A percentile compares a stretch with the other conserved stretches of the same genome.
Evolutionary conservation across 169 alveolate species (phyloP).

Genomic region (Plasmodium coatneyi): DNA sequence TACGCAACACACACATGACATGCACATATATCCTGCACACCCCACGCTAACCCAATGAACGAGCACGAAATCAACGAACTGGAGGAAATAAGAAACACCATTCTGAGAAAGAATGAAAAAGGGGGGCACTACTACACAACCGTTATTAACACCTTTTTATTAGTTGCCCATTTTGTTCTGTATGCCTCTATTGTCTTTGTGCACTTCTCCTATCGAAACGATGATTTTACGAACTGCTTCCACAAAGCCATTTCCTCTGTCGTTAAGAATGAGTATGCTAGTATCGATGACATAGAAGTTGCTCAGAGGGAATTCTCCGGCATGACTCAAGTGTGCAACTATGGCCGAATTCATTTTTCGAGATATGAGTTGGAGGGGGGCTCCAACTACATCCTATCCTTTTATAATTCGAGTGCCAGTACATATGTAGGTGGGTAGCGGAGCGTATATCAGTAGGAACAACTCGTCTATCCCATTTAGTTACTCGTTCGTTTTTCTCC

Average conservation of each 20-base stretch:
- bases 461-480: not conserved
- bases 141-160: slow-evolving; percentile 5
- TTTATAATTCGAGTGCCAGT: not conserved
- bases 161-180: slow-evolving; percentile 31
- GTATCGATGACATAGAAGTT: not conserved
- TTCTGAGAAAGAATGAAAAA: not conserved
- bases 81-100: slow-evolving; percentile 23
- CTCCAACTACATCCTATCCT: not conserved
- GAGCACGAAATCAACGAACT: not conserved
- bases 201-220: slow-evolving; percentile 18
- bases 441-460: not conserved
- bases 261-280: not conserved
- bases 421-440: not conserved
- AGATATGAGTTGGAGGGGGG: not conserved
- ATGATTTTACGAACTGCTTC: slow-evolving; percentile 13
- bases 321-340: slow-evolving; percentile 27
- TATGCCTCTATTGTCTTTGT: slow-evolving; percentile 17
- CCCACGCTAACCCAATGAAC: not conserved
- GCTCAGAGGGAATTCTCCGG: not conserved
- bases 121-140: slow-evolving; percentile 8
- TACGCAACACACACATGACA: not conserved
- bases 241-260: not conserved
- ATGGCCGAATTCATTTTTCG: slow-evolving; percentile 9
- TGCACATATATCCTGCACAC: not conserved
- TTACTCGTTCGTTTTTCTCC: not conserved